phyloP scores from a whole-genome alignment of 108 stramenopile genomes.

The Fragilariopsis cylindrus region DNA sequence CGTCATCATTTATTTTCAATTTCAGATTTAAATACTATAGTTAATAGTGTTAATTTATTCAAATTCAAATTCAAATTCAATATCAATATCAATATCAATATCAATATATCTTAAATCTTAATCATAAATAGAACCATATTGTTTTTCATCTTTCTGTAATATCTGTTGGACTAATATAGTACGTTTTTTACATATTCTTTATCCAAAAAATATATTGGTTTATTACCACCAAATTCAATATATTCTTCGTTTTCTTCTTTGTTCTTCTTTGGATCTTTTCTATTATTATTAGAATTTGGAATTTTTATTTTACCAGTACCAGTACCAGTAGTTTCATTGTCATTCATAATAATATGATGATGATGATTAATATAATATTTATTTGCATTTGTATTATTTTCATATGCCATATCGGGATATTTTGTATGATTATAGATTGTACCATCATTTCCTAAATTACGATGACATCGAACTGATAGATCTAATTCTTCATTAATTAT shows the following conservation, averaged over 20 bases:
- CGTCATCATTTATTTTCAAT: no score
- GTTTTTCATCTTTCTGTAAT: not conserved
- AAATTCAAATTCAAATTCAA: no score
- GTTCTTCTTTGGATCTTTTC: not conserved
- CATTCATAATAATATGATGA: no score
- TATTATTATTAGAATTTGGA: not conserved
- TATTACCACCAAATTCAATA: slow-evolving; percentile 2
- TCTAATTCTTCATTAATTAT: slow-evolving; percentile 7
- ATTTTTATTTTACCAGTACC: not conserved
- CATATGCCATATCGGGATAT: not conserved
- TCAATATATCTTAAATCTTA: no score
- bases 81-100: no score
- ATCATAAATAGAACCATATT: not conserved
- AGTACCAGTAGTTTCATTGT: not conserved
- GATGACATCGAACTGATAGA: slow-evolving; percentile 7
- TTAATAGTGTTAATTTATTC: no score
- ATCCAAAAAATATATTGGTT: slow-evolving; percentile 1
- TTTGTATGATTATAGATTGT: not conserved
- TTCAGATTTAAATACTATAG: no score
- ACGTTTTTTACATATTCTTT: not conserved
- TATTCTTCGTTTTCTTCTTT: not conserved
- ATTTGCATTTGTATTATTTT: no score
- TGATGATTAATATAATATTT: no score
- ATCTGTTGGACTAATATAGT: not conserved
- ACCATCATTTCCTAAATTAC: not conserved